phyloP scores from a whole-genome alignment of 768 basidiomycete genomes.

The Gymnopilus dilepis region DNA sequence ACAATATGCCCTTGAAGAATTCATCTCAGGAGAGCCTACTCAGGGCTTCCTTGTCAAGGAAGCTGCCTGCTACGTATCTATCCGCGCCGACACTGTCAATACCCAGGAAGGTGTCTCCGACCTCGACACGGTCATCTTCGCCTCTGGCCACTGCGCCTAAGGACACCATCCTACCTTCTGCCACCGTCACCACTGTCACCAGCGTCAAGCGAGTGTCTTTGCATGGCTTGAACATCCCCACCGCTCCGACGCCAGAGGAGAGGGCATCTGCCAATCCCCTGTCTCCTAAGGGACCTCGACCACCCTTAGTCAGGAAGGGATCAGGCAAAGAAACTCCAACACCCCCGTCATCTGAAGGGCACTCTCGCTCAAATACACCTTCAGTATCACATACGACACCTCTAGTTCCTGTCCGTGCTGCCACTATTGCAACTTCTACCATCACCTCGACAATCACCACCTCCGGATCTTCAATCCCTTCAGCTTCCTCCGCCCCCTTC shows the following conservation, averaged over 20 bases:
- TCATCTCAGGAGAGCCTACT: slow-evolving; percentile 26
- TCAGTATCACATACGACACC: background rate
- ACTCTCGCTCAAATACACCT: background rate
- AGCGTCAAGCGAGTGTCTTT: slow-evolving; percentile 1
- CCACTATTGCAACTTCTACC: slow-evolving; percentile 1
- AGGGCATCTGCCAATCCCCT: background rate
- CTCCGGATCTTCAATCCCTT: background rate
- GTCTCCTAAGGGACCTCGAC: slow-evolving; percentile 20
- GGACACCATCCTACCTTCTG: background rate
- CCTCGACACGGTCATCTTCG: slow-evolving; percentile 10
- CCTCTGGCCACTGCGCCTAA: slow-evolving; percentile 2
- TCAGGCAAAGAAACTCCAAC: background rate
- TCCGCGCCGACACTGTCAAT: slow-evolving; percentile 3
- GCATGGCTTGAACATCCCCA: slow-evolving; percentile 6
- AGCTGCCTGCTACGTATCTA: slow-evolving; percentile 4
- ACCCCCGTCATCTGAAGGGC: background rate
- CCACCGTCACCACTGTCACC: background rate
- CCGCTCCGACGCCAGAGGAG: slow-evolving; percentile 1
- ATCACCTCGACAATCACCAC: too few relatives aligned
- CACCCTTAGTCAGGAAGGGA: background rate
- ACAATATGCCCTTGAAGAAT: slow-evolving; percentile 24
- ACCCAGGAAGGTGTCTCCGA: slow-evolving; percentile 1
- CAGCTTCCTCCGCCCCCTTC: background rate
- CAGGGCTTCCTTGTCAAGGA: slow-evolving; percentile 25
- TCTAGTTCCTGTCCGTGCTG: slow-evolving; percentile 5